These are phyloP conservation scores for Pythium diclinum DNA, from an alignment of 352 stramenopile species.

Conservation along the genomic window DNA sequence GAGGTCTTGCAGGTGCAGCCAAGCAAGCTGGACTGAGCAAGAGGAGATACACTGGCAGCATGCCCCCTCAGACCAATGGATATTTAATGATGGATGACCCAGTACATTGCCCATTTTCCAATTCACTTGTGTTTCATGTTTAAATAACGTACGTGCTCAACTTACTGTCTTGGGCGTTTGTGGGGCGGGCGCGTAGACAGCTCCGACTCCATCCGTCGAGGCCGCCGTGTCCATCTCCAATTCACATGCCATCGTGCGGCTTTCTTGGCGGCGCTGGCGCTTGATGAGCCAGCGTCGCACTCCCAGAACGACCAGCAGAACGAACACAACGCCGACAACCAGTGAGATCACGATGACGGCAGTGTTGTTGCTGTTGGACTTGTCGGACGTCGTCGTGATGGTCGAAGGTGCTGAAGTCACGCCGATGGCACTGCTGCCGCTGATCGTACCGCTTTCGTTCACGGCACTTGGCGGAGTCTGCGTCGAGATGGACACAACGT, in stretches of 20 bases:
- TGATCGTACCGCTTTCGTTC: neutral
- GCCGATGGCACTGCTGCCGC: neutral
- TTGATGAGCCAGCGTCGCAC: slow-evolving; percentile 7
- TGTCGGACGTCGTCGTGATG: slow-evolving; percentile 1
- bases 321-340: slow-evolving; percentile 9
- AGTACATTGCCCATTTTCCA: slow-evolving; percentile 2
- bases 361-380: neutral
- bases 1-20: slow-evolving; percentile 55
- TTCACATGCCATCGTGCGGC: neutral
- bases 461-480: neutral
- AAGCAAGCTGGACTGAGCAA: neutral
- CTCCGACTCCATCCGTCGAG: neutral
- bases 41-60: neutral
- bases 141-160: slow-evolving; percentile 11
- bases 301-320: slow-evolving; percentile 7
- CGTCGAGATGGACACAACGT: neutral
- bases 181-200: neutral
- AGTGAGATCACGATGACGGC: slow-evolving; percentile 10
- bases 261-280: slow-evolving; percentile 15
- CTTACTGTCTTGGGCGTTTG: slow-evolving; percentile 9
- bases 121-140: slow-evolving; percentile 2
- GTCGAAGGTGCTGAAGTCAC: neutral
- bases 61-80: neutral
- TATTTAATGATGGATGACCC: slow-evolving; percentile 19
- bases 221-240: slow-evolving; percentile 20